phyloP scores from a whole-genome alignment of 257 asterid genomes.

The Solanum microdontum region DNA sequence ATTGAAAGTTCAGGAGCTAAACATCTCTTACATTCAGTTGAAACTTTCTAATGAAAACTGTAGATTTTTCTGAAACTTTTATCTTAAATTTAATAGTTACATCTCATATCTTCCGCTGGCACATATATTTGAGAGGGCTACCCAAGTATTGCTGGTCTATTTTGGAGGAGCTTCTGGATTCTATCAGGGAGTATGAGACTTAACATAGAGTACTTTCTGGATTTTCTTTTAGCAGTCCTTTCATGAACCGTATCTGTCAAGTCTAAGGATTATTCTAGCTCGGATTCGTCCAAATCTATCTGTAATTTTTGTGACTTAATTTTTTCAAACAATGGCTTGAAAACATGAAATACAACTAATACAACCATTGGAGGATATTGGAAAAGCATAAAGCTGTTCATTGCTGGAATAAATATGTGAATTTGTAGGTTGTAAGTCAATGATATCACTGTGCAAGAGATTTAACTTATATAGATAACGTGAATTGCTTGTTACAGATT shows the following conservation, averaged over 20 bases:
- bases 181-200: conserved; percentile 72
- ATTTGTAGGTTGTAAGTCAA: neutral
- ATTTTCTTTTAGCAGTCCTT: neutral
- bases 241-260: neutral
- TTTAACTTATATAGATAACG: neutral
- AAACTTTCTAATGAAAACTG: neutral
- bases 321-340: neutral
- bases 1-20: neutral
- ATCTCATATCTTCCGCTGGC: conserved; percentile 96
- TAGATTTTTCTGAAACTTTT: neutral
- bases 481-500: neutral
- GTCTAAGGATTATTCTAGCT: neutral
- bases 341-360: neutral
- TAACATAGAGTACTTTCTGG: neutral
- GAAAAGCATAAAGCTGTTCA: neutral
- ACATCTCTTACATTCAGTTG: neutral
- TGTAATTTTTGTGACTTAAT: neutral
- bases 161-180: conserved; percentile 74
- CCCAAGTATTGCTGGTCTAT: conserved; percentile 49
- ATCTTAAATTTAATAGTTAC: conserved; percentile 35
- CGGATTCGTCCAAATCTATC: neutral
- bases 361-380: neutral
- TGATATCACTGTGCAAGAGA: neutral
- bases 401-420: neutral
- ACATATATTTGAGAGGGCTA: conserved; percentile 86